A percentile compares a stretch with the other conserved stretches of the same genome.
Conservation (phyloP, 2,329 filamentous ascomycete genomes). For the Curvularia hawaiiensis region DNA sequence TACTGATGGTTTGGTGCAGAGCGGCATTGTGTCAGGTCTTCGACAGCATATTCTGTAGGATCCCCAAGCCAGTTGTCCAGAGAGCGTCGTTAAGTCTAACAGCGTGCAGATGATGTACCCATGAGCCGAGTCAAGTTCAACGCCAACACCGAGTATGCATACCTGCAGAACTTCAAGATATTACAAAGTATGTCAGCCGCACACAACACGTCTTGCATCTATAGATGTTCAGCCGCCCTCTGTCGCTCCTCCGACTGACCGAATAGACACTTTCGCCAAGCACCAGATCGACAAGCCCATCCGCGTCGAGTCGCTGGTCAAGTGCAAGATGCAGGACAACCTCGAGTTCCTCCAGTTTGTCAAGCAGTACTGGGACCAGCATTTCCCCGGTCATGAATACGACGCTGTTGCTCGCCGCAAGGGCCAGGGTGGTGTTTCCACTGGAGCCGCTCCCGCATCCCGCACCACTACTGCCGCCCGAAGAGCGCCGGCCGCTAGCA, state of each 20-base stretch:
- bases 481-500: conserved; percentile 50
- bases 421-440: conserved; percentile 66
- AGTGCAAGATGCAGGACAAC: conserved; percentile 99
- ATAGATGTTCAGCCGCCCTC: neutral
- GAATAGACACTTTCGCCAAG: conserved; percentile 78
- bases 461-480: conserved; percentile 58
- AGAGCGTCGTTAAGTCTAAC: conserved; percentile 8
- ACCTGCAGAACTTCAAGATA: conserved; percentile 98
- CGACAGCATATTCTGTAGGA: conserved; percentile 89
- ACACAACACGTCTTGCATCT: neutral
- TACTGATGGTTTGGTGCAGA: conserved; percentile 56
- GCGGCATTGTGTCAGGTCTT: conserved; percentile 97
- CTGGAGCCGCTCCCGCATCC: conserved; percentile 53
- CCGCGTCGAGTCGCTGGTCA: conserved; percentile 85
- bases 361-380: conserved; percentile 97
- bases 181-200: conserved; percentile 75
- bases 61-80: neutral
- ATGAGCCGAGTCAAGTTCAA: conserved; percentile 99
- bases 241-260: conserved; percentile 7
- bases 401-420: conserved; percentile 87
- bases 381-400: conserved; percentile 97
- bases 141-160: conserved; percentile 94
- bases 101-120: conserved; percentile 73
- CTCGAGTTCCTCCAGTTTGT: conserved; percentile 98
- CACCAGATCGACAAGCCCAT: conserved; percentile 90